These are phyloP conservation scores for Sporothrix globosa DNA, from an alignment of 2,329 filamentous ascomycete species.

Conservation along the genomic window DNA sequence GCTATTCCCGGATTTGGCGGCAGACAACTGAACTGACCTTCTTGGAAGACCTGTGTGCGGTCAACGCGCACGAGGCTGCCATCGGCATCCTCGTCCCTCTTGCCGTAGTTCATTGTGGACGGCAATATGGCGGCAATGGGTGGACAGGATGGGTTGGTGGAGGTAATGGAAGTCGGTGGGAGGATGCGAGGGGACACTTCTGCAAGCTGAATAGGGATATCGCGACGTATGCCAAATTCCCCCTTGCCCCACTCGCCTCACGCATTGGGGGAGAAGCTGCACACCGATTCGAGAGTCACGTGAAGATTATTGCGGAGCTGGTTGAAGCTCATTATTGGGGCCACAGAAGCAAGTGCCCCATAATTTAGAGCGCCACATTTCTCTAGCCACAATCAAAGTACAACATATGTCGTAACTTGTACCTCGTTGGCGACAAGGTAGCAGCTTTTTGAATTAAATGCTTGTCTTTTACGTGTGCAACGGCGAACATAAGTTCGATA, in stretches of 20 bases:
- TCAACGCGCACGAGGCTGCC: conserved; percentile 94
- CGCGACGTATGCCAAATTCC: conserved; percentile 37
- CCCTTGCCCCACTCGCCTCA: conserved; percentile 35
- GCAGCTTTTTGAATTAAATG: background rate
- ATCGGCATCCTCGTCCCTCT: conserved; percentile 98
- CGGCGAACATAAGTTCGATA: too few relatives aligned
- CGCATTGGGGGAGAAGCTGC: conserved; percentile 22
- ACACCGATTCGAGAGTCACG: conserved; percentile 29
- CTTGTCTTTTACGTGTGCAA: too few relatives aligned
- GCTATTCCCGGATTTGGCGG: conserved; percentile 26
- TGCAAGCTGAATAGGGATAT: conserved; percentile 36
- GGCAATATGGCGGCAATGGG: conserved; percentile 25
- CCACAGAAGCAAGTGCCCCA: background rate
- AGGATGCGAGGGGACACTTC: conserved; percentile 27
- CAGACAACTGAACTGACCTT: conserved; percentile 65
- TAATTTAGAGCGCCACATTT: background rate
- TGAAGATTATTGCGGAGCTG: background rate
- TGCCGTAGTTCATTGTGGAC: conserved; percentile 89
- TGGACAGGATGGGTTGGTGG: conserved; percentile 20
- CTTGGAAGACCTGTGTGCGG: conserved; percentile 96
- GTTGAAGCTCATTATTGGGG: conserved; percentile 13
- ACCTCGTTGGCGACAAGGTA: background rate
- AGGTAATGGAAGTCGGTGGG: conserved; percentile 20
- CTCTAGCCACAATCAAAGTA: background rate
- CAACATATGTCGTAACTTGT: background rate